phyloP scores from a whole-genome alignment of 305 asterid genomes.

The Stenogyne calaminthoides region DNA sequence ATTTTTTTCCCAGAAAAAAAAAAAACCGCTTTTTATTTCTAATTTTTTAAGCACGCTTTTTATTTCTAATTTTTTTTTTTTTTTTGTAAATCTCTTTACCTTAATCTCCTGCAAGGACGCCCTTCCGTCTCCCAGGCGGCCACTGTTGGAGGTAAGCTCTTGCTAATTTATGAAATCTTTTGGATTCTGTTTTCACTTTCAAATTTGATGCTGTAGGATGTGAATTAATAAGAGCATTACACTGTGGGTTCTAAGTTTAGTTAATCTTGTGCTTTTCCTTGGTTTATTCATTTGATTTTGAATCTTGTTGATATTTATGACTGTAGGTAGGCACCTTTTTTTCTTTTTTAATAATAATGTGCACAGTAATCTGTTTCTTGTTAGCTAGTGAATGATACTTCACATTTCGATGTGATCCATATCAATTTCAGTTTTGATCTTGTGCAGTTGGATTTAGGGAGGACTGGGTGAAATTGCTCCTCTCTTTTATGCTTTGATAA shows the following conservation, averaged over 20 bases:
- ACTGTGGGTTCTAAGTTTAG: background rate
- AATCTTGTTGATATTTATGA: too few species aligned
- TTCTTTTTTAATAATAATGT: background rate
- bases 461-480: conserved; percentile 63
- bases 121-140: background rate
- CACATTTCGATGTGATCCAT: background rate
- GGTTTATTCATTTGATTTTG: background rate
- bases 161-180: background rate
- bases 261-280: background rate
- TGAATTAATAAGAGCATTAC: too few species aligned
- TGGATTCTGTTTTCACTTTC: background rate
- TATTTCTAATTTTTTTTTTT: too few species aligned
- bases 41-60: too few species aligned
- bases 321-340: conserved; percentile 46
- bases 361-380: background rate
- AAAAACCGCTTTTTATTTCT: too few species aligned
- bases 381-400: background rate
- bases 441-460: conserved; percentile 67
- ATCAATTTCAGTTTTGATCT: conserved; percentile 15
- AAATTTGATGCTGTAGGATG: background rate
- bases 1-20: too few species aligned
- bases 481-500: conserved; percentile 60
- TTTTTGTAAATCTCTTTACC: too few species aligned
- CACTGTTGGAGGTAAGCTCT: conserved; percentile 46
- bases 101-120: too few species aligned